Percentiles rank a stretch among this genome's conserved stretches.
Conservation (phyloP, 2,329 filamentous ascomycete genomes). For the Aspergillus sp. region DNA sequence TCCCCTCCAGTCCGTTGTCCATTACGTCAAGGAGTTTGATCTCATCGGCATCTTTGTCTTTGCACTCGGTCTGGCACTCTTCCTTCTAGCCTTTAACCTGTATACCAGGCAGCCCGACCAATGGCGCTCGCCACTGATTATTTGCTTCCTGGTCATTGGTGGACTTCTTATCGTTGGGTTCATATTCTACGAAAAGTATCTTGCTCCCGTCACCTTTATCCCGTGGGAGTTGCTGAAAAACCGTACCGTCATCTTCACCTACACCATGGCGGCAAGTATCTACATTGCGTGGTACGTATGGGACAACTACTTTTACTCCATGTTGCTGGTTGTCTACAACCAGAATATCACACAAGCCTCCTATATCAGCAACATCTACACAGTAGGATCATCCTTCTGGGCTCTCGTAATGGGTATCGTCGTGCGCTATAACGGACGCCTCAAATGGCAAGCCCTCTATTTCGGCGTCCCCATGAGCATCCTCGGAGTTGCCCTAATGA, state of each 20-base stretch:
- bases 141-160: slow-evolving; percentile 48
- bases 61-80: slow-evolving; percentile 59
- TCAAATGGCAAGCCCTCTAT: slow-evolving; percentile 53
- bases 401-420: slow-evolving; percentile 50
- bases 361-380: slow-evolving; percentile 53
- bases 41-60: slow-evolving; percentile 60
- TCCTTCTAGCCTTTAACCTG: slow-evolving; percentile 67
- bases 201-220: slow-evolving; percentile 55
- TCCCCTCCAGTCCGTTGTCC: slow-evolving; percentile 46
- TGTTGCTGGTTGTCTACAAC: slow-evolving; percentile 55
- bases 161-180: slow-evolving; percentile 46
- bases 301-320: slow-evolving; percentile 56
- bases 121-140: slow-evolving; percentile 48
- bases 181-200: slow-evolving; percentile 56
- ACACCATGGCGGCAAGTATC: slow-evolving; percentile 47
- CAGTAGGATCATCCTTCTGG: slow-evolving; percentile 56
- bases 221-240: slow-evolving; percentile 52
- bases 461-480: slow-evolving; percentile 54
- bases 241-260: slow-evolving; percentile 54
- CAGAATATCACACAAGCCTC: slow-evolving; percentile 44
- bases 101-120: slow-evolving; percentile 30
- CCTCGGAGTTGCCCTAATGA: slow-evolving; percentile 56
- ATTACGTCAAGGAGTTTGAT: slow-evolving; percentile 65
- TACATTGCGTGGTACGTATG: slow-evolving; percentile 55
- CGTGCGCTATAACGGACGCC: slow-evolving; percentile 51